Evolutionary conservation across 1,139 yeast species (phyloP), one percentile per base, ranked within the genome.

Genomic region (Suhomyces wounanorum): DNA sequence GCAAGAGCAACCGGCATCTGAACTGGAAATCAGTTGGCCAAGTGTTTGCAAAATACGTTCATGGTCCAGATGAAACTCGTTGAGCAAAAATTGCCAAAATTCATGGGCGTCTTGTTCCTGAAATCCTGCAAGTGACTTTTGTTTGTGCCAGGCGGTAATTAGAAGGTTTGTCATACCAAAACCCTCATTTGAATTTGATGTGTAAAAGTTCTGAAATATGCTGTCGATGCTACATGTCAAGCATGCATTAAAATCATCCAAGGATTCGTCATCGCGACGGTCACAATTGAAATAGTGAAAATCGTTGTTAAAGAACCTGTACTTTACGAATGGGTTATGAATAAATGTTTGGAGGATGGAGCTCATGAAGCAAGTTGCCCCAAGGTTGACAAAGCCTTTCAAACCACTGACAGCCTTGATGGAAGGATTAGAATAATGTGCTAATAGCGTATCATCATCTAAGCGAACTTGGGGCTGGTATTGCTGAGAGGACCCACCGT

Each of bases 21-120:
- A 40, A 39, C 39, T 36, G n/a, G 47, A 18, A 5, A 10, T 16
- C 13, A 17, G 16, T 10, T 44, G 45, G 11, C 53, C 47, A 40
- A 44, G 45, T 44, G 55, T 47, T 7, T 48, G 44, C 47, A 61
- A 52, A 9, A 72, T 61, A 49, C 70, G 66, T 59, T 68, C 67
- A 61, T 66, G 59, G 57, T 77, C 89, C 55, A 73, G 75, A 68
- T 94, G 99, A 50, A 94, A 71, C 67, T 90, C 96, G 65, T 92
- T 89, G 43, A 92, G 75, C 30, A 92, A 64, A 65, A 92, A 91
- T 65, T 94, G 97, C 86, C 96, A 85, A 67, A 92, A 94, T 67
- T 94, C 99, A 68, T 94, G 99, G 0, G 99, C 98, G 67, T 94
- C 99, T 68, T 94, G 99, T 68, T 94, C 97, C 45, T 94, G 88